Evolutionary conservation across 139 green algal genomes (phyloP).

Genomic region (Coelastrella sp.): DNA sequence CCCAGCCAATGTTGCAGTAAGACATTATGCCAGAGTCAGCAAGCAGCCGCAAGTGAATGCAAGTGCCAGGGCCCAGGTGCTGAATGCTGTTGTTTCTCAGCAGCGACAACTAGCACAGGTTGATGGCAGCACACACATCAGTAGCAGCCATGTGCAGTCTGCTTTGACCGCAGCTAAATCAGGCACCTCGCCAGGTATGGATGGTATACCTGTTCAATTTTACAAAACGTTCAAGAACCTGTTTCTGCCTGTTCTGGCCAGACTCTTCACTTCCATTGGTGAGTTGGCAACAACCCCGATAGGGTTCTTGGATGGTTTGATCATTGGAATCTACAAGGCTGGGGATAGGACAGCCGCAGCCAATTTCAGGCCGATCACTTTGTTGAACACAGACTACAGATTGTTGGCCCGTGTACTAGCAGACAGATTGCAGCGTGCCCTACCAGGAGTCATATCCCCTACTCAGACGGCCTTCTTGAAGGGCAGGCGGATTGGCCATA

Average conservation of each 20-base stretch:
- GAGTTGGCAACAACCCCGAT: background rate
- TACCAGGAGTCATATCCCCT: conserved; percentile 28
- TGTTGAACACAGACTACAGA: conserved; percentile 11
- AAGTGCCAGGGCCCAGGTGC: background rate
- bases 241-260: background rate
- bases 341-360: background rate
- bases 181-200: background rate
- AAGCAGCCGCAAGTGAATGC: background rate
- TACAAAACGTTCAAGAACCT: background rate
- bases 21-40: background rate
- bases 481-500: conserved; percentile 50
- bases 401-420: conserved; percentile 37
- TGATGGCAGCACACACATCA: background rate
- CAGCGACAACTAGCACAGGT: background rate
- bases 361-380: background rate
- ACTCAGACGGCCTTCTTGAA: conserved; percentile 56
- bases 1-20: background rate
- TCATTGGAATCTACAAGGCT: background rate
- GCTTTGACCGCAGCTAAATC: background rate
- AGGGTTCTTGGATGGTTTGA: conserved; percentile 34
- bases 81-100: background rate
- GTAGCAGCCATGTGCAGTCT: background rate
- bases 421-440: background rate
- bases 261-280: background rate
- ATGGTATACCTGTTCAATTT: conserved; percentile 32